Evolutionary conservation across 2,329 filamentous ascomycete species (phyloP).

Genomic region (Venturia nashicola): DNA sequence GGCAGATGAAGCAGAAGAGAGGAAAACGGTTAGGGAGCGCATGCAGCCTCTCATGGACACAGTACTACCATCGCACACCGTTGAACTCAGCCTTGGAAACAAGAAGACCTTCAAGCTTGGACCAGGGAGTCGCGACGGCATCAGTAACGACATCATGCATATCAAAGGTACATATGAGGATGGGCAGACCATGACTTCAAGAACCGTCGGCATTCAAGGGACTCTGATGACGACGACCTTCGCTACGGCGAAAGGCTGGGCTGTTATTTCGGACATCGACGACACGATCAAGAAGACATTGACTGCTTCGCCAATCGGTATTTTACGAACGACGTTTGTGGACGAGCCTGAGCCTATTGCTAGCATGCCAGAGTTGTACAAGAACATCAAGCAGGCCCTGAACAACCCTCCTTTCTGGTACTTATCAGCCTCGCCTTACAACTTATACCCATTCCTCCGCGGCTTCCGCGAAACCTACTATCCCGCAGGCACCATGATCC

Average conservation of each 20-base stretch:
- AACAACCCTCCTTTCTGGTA: conserved; percentile 74
- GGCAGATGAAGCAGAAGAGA: conserved; percentile 35
- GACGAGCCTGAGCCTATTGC: conserved; percentile 57
- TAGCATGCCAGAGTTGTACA: conserved; percentile 80
- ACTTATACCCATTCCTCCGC: conserved; percentile 77
- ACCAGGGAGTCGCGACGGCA: conserved; percentile 59
- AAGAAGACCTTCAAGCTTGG: conserved; percentile 37
- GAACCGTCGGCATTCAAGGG: conserved; percentile 24
- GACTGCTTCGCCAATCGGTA: conserved; percentile 67
- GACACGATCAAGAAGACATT: conserved; percentile 90
- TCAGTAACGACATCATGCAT: conserved; percentile 51
- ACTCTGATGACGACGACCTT: conserved; percentile 57
- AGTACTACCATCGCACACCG: conserved; percentile 56
- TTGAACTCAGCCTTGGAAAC: conserved; percentile 49
- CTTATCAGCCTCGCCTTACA: conserved; percentile 86
- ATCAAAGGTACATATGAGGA: conserved; percentile 33
- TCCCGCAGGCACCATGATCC: conserved; percentile 65
- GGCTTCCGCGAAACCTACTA: conserved; percentile 60
- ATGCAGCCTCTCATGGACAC: conserved; percentile 69
- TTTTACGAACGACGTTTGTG: conserved; percentile 73
- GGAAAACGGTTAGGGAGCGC: conserved; percentile 50
- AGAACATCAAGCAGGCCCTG: conserved; percentile 44
- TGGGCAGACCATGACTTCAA: conserved; percentile 19
- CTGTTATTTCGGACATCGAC: conserved; percentile 79
- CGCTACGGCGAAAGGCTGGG: conserved; percentile 69